Conservation (phyloP, 2,329 filamentous ascomycete species). For the Corynespora cassiicola region DNA sequence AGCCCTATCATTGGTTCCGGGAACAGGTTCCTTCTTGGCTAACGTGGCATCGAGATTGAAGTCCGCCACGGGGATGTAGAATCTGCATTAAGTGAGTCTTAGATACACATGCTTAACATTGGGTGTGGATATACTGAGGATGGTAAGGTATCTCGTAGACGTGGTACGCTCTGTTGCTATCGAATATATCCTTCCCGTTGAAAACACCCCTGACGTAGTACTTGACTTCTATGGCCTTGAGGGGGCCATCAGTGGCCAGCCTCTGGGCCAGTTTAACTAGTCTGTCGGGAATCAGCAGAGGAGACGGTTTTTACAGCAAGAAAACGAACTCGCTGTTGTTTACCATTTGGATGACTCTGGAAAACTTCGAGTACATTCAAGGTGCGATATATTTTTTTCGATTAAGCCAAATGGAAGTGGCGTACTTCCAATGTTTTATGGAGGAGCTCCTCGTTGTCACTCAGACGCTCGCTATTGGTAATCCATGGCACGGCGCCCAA, state of each 20-base stretch:
- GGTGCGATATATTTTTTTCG: too few species aligned
- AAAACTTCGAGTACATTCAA: too few species aligned
- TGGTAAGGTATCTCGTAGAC: conserved; percentile 48
- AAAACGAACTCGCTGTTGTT: too few species aligned
- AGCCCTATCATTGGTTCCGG: conserved; percentile 24
- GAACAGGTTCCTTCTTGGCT: conserved; percentile 13
- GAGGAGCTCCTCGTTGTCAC: too few species aligned
- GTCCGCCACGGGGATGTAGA: conserved; percentile 32
- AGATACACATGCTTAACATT: background rate
- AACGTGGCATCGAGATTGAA: conserved; percentile 27
- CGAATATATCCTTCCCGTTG: conserved; percentile 39
- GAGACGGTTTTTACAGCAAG: too few species aligned
- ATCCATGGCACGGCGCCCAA: too few species aligned
- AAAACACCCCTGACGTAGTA: conserved; percentile 39
- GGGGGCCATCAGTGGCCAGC: conserved; percentile 48
- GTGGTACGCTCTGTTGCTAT: conserved; percentile 38
- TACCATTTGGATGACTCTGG: too few species aligned
- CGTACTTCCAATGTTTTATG: too few species aligned
- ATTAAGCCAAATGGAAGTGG: too few species aligned
- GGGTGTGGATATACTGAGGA: conserved; percentile 31
- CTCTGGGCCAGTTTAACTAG: conserved; percentile 49
- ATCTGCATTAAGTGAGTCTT: conserved; percentile 18
- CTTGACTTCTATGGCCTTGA: too few species aligned
- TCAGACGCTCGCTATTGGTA: too few species aligned
- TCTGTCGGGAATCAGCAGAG: too few species aligned